These are phyloP conservation scores for Wallemia mellicola DNA, from an alignment of 1,284 basidiomycete species.

Conservation along the genomic window DNA sequence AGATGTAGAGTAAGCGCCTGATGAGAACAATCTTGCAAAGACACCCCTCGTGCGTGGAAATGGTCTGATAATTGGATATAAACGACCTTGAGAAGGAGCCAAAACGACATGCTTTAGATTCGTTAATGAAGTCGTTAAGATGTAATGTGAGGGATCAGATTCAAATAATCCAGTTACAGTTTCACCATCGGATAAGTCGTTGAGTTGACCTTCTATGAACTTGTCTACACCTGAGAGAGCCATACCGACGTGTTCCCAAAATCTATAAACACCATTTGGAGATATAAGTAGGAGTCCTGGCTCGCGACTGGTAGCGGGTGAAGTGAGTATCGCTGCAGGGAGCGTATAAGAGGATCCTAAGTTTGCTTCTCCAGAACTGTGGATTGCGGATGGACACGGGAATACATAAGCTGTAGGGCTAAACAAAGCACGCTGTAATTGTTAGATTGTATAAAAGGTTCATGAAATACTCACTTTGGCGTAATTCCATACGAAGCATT, in stretches of 20 bases:
- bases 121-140: slow-evolving; percentile 15
- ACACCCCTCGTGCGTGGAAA: slow-evolving; percentile 14
- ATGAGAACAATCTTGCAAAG: slow-evolving; percentile 3
- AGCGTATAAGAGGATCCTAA: slow-evolving; percentile 10
- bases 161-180: slow-evolving; percentile 13
- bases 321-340: slow-evolving; percentile 11
- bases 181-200: slow-evolving; percentile 12
- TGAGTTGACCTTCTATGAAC: slow-evolving; percentile 8
- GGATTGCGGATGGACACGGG: slow-evolving; percentile 11
- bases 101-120: slow-evolving; percentile 14
- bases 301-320: slow-evolving; percentile 11
- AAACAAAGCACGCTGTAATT: slow-evolving; percentile 14
- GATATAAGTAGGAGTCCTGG: slow-evolving; percentile 17
- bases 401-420: slow-evolving; percentile 14
- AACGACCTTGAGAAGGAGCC: slow-evolving; percentile 11
- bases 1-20: slow-evolving; percentile 7
- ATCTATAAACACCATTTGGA: slow-evolving; percentile 15
- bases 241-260: slow-evolving; percentile 17
- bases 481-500: slow-evolving; percentile 18
- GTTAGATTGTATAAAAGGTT: background rate
- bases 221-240: slow-evolving; percentile 14
- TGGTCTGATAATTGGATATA: slow-evolving; percentile 9
- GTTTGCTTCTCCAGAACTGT: slow-evolving; percentile 6
- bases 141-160: slow-evolving; percentile 10
- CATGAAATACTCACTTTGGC: slow-evolving; percentile 9